phyloP scores from a whole-genome alignment of 495 filamentous ascomycete species.

The Penicillium nucicola region DNA sequence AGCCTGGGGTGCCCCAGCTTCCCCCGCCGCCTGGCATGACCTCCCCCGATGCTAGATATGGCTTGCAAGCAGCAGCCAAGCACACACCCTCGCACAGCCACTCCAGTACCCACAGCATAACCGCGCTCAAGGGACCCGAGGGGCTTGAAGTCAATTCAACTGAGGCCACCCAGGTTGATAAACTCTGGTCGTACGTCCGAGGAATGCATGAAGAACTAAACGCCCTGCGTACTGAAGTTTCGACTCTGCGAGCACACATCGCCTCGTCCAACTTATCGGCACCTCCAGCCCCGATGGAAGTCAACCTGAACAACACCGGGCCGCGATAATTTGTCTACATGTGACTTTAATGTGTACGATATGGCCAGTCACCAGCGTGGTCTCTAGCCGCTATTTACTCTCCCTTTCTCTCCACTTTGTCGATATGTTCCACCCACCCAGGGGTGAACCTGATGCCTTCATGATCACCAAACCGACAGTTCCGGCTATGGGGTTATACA shows the following conservation, averaged over 20 bases:
- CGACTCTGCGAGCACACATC: conserved; percentile 36
- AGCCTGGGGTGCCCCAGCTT: conserved; percentile 45
- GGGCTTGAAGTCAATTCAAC: conserved; percentile 17
- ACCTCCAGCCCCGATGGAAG: conserved; percentile 19
- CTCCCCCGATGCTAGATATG: conserved; percentile 45
- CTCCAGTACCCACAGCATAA: conserved; percentile 40
- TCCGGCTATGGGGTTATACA: conserved; percentile 13
- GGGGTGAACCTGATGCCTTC: conserved; percentile 14
- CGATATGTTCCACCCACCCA: conserved; percentile 9
- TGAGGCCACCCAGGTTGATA: conserved; percentile 31
- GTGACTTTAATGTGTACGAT: conserved; percentile 24
- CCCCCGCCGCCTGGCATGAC: conserved; percentile 51
- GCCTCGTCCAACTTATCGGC: conserved; percentile 30
- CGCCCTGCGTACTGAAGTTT: conserved; percentile 39
- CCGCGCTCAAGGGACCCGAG: conserved; percentile 28
- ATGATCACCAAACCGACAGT: conserved; percentile 18
- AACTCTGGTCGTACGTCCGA: conserved; percentile 46
- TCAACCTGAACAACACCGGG: conserved; percentile 22
- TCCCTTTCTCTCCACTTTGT: conserved; percentile 12
- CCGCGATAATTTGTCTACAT: conserved; percentile 16
- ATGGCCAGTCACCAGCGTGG: conserved; percentile 5
- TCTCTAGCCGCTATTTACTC: background rate
- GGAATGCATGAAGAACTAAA: conserved; percentile 41
- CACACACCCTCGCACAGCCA: conserved; percentile 36
- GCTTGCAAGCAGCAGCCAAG: conserved; percentile 32